Base-by-base conservation (phyloP, 345 rosid species). In the Dipteronia sinensis region DNA sequence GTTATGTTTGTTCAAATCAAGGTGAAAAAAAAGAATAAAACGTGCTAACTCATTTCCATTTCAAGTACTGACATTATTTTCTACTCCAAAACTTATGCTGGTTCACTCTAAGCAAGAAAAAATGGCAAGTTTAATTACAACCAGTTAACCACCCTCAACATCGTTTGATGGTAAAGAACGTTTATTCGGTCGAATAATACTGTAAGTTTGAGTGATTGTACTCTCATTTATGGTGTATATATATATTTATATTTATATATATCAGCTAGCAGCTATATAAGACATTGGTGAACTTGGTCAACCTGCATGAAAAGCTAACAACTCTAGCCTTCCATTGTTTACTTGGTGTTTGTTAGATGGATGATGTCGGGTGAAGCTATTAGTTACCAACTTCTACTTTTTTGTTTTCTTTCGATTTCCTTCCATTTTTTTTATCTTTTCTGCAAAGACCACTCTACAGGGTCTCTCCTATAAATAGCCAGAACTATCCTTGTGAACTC, bases 311-410 rank as follows among this genome's bases (percentile, higher is more conserved):
- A 63, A 74, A 61, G 82, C 80, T 81, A 82, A 78, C 89, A 79
- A 87, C 87, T 84, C 77, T 81, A 73, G 72, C 61, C 51, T 65
- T 76, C 69, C 10, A 56, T 72, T 71, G 71, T 12, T 76, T 72
- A 23, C 44, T 80, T 49, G 40, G 23, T n/a, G 38, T 34, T 34
- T 34, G 38, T 34, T 34, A 34, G 38, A 34, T 58, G 17, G 8
- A 34, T 19, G 61, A 59, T 29, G 34, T 55, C 68, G 51, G n/a
- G 66, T 15, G 29, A 78, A 72, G 67, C 71, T 62, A 62, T 75
- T 72, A 83, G 73, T 42, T 82, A 81, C 87, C 91, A 80, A 83
- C 81, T 88, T 87, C 88, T 76, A 55, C 71, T 38, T 82, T 47
- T 78, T 76, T 27, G 38, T 27, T 58, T 13, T 79, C 78, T 70